These are phyloP conservation scores for Metarhizium sp. DNA, from an alignment of 2,329 filamentous ascomycete genomes.

Conservation along the genomic window DNA sequence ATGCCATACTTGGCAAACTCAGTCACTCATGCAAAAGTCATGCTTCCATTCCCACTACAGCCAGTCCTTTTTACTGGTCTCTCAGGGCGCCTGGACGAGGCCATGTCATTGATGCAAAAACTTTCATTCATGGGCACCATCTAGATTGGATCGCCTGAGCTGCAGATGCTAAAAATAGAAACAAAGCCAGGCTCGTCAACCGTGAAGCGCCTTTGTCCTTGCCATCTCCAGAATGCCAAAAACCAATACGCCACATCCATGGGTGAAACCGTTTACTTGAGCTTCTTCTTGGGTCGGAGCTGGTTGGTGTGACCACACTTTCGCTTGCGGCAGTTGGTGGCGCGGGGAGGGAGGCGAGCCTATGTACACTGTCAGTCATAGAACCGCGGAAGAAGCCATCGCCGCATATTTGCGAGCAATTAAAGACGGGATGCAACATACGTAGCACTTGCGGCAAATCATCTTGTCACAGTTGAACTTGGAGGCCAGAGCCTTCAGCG, in stretches of 20 bases:
- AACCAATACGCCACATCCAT: constrained; percentile 36
- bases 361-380: constrained; percentile 19
- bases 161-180: constrained; percentile 31
- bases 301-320: constrained; percentile 99
- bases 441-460: constrained; percentile 99
- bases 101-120: constrained; percentile 2
- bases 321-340: constrained; percentile 99
- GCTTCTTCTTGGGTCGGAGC: constrained; percentile 99
- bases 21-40: too few species aligned
- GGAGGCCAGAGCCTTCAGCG: constrained; percentile 93
- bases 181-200: constrained; percentile 27
- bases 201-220: constrained; percentile 25
- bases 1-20: too few species aligned
- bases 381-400: not conserved
- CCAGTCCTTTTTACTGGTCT: not conserved
- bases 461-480: constrained; percentile 99
- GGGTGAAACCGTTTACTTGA: constrained; percentile 53
- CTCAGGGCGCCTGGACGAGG: not conserved
- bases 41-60: too few species aligned
- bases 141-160: constrained; percentile 28
- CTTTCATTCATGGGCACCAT: constrained; percentile 22
- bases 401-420: not conserved
- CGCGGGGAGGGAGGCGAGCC: constrained; percentile 88
- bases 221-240: constrained; percentile 29
- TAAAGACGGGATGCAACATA: constrained; percentile 39